Percentiles rank a stretch among this genome's conserved stretches.
Conservation (phyloP, 352 stramenopile species). For the Phytophthora nicotianae region DNA sequence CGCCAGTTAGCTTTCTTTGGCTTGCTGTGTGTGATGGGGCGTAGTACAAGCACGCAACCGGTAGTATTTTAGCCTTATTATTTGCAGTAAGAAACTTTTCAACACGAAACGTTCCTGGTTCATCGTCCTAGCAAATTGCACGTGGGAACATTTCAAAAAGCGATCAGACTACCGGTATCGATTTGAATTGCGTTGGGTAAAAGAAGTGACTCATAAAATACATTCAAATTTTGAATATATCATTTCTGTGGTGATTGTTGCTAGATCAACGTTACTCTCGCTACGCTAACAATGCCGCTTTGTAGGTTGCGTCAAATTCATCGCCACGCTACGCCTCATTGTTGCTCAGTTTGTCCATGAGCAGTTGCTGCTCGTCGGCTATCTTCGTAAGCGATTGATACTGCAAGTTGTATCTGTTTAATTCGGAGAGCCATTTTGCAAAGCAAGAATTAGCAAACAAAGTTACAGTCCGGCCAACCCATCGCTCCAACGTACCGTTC, state of each 20-base stretch:
- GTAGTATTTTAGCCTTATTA: slow-evolving; percentile 53
- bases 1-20: slow-evolving; percentile 35
- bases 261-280: background rate
- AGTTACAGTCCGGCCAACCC: background rate
- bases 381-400: slow-evolving; percentile 81
- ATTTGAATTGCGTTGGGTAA: background rate
- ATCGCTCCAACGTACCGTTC: slow-evolving; percentile 48
- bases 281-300: slow-evolving; percentile 1
- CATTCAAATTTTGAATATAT: too few relatives aligned
- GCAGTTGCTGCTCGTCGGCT: slow-evolving; percentile 75
- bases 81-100: slow-evolving; percentile 46
- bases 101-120: slow-evolving; percentile 14
- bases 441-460: slow-evolving; percentile 12
- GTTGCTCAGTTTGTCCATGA: slow-evolving; percentile 90
- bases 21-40: slow-evolving; percentile 46
- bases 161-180: background rate
- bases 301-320: background rate
- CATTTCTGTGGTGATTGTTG: too few relatives aligned
- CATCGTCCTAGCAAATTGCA: background rate
- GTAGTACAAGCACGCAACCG: slow-evolving; percentile 39
- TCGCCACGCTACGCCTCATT: slow-evolving; percentile 70
- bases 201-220: too few relatives aligned
- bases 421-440: background rate
- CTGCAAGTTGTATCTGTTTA: slow-evolving; percentile 72
- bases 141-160: background rate